These are phyloP conservation scores for Dactylis glomerata DNA, from an alignment of 176 grass and related monocot species.

Conservation along the genomic window DNA sequence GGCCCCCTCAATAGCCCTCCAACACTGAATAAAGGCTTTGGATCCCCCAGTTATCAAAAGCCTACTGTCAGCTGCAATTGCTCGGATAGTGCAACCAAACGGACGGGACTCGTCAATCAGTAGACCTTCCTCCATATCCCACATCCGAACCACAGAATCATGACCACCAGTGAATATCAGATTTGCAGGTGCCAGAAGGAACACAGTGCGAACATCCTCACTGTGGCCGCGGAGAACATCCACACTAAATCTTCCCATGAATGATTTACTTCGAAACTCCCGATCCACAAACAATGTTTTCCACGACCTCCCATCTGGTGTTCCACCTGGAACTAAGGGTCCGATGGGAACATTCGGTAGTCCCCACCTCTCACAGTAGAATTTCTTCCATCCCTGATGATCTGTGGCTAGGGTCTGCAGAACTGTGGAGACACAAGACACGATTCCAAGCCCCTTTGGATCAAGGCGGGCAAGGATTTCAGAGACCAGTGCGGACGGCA, in stretches of 20 bases:
- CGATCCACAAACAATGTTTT: conserved; percentile 84
- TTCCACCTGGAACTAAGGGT: conserved; percentile 10
- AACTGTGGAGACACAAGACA: conserved; percentile 79
- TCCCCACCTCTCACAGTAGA: conserved; percentile 89
- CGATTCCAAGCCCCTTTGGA: conserved; percentile 76
- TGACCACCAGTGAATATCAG: conserved; percentile 86
- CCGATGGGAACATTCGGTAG: conserved; percentile 14
- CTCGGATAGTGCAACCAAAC: conserved; percentile 86
- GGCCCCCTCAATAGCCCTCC: conserved; percentile 70
- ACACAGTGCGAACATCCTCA: conserved; percentile 79
- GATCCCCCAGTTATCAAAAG: conserved; percentile 83
- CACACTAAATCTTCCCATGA: conserved; percentile 69
- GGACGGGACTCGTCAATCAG: conserved; percentile 65
- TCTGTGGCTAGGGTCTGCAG: conserved; percentile 69
- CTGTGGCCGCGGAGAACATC: conserved; percentile 74
- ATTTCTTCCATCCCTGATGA: conserved; percentile 90
- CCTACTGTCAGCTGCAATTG: conserved; percentile 66
- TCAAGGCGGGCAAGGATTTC: conserved; percentile 85
- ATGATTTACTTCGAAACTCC: conserved; percentile 72
- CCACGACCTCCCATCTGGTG: conserved; percentile 55
- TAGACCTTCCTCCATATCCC: conserved; percentile 91
- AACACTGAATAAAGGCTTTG: conserved; percentile 86
- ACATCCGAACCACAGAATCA: conserved; percentile 74
- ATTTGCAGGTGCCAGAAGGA: conserved; percentile 59
- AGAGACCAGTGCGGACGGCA: conserved; percentile 63